Conservation (phyloP, 306 rosid genomes). For the Quercus dentata region DNA sequence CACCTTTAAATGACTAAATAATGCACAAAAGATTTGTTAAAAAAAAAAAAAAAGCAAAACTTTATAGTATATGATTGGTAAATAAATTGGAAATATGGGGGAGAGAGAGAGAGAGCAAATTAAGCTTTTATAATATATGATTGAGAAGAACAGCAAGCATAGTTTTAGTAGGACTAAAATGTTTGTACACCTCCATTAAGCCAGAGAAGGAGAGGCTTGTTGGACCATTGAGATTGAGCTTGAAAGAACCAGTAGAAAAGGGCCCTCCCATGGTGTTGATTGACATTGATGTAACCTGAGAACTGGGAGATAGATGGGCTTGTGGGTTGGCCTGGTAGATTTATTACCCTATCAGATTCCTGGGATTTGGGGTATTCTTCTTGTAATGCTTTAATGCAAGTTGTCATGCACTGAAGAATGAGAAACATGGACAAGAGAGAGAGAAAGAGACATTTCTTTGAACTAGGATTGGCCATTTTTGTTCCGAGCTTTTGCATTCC, state of each 20-base stretch:
- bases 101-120: neutral
- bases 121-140: neutral
- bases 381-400: slow-evolving; percentile 29
- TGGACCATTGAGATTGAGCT: slow-evolving; percentile 49
- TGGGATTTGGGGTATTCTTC: slow-evolving; percentile 22
- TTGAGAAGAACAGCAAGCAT: neutral
- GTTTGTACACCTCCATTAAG: slow-evolving; percentile 48
- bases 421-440: slow-evolving; percentile 19
- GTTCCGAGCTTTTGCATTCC: slow-evolving; percentile 13
- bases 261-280: slow-evolving; percentile 49
- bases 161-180: neutral
- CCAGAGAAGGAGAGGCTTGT: slow-evolving; percentile 58
- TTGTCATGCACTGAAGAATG: neutral
- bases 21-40: neutral
- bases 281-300: slow-evolving; percentile 51
- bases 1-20: neutral
- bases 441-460: slow-evolving; percentile 19
- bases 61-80: neutral
- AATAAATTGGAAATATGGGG: too few relatives aligned
- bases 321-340: slow-evolving; percentile 53
- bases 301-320: slow-evolving; percentile 45
- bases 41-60: neutral
- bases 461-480: slow-evolving; percentile 3
- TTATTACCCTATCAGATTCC: slow-evolving; percentile 41
- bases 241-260: slow-evolving; percentile 64